Base-by-base conservation (phyloP, 192 early-diverging fungal species). In the Dispira simplex region DNA sequence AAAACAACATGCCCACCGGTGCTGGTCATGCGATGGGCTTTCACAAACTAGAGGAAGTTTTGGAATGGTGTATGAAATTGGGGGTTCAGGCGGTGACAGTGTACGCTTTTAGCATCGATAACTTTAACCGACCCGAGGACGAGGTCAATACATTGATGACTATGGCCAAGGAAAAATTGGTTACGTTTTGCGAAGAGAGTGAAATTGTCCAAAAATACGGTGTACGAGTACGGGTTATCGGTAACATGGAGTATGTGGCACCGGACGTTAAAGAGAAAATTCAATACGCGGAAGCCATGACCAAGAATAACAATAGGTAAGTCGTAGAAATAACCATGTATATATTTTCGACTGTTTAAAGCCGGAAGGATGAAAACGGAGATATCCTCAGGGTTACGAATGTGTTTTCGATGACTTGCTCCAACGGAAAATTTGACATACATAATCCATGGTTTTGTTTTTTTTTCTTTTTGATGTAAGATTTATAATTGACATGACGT, bases 81-180 rank as follows among this genome's bases (percentile, higher is more conserved):
- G 93, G 93, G 9, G 73, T 99, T 21, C 73, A 82, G 58, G 79
- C 81, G 6, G 90, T 99, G 14, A 95, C 91, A 32, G 87, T 97
- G 9, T 99, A 90, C 72, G 97, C 97, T 25, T 97, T 99, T 77
- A 93, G 91, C 62, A 93, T 95, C 52, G 94, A 97, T 67, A 99
- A 99, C 77, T 99, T 98, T 71, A 91, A 90, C 67, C 79, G 97
- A 8, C 79, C 87, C 32, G 66, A 75, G 44, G 84, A 85, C 14
- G 94, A 99, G 72, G 93, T 99, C 4, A 73, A 86, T 3, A 76
- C 79, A 21, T 66, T 99, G 53, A 95, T 97, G 91, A 70, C 83
- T 20, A 64, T 97, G 14, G 85, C 88, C 43, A 74, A 77, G 49
- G 74, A 77, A 8, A 91, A 92, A 66, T 84, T 99, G 64, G 70